Evolutionary conservation across 2,329 filamentous ascomycete species (phyloP).

Genomic region (Monosporascus cannonballus): DNA sequence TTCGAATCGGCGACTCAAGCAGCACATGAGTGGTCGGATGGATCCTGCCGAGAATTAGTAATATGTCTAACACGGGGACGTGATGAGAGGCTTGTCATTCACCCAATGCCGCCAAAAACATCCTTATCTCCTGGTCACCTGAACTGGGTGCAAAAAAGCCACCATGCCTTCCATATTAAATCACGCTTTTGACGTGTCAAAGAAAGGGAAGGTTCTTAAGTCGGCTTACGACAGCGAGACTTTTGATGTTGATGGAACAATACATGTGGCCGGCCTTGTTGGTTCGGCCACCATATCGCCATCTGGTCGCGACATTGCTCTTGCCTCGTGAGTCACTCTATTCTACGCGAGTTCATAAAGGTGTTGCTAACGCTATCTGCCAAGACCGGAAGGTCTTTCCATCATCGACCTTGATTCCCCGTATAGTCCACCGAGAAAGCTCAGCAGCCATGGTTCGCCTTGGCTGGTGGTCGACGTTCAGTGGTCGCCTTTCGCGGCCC

Average conservation of each 20-base stretch:
- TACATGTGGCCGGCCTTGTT: conserved; percentile 74
- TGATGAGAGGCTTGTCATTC: neutral
- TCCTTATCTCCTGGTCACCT: neutral
- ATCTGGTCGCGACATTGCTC: conserved; percentile 80
- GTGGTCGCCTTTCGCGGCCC: conserved; percentile 87
- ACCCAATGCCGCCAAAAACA: neutral
- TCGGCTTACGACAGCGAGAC: conserved; percentile 79
- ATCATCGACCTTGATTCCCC: conserved; percentile 90
- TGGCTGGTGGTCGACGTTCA: conserved; percentile 96
- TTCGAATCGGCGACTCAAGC: too few species aligned
- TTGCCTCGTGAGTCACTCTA: conserved; percentile 60
- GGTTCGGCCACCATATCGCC: conserved; percentile 92
- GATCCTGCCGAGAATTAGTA: too few species aligned
- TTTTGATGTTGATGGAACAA: conserved; percentile 78
- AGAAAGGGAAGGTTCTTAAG: conserved; percentile 54
- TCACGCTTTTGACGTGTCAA: conserved; percentile 38
- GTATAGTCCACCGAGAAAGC: conserved; percentile 76
- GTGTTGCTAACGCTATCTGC: conserved; percentile 8
- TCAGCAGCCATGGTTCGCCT: conserved; percentile 76
- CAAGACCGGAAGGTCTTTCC: conserved; percentile 73
- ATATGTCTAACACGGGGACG: neutral
- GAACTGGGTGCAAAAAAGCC: conserved; percentile 1
- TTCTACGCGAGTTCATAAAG: too few species aligned
- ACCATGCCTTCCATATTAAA: conserved; percentile 45
- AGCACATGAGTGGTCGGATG: too few species aligned